Percentiles rank a stretch among this genome's conserved stretches.
Evolutionary conservation across 2,329 filamentous ascomycete genomes (phyloP).

Genomic region (Fusarium proliferatum): DNA sequence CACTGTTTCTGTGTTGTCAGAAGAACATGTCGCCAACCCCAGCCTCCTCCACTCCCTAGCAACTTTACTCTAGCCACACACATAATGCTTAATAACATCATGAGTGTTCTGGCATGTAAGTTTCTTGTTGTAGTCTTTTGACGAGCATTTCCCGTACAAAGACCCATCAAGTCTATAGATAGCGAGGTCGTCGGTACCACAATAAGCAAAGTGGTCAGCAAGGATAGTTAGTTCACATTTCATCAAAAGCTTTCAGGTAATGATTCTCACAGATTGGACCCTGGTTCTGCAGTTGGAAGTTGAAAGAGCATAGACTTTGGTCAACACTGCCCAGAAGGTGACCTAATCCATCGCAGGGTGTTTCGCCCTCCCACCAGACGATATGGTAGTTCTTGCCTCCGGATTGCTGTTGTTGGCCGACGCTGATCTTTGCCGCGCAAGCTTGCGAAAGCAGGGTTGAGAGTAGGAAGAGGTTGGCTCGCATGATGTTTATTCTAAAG

Average conservation of each 20-base stretch:
- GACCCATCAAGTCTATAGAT: background rate
- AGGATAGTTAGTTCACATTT: background rate
- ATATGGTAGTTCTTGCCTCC: background rate
- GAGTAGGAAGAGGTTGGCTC: background rate
- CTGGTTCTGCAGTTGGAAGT: background rate
- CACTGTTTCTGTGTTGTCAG: too few species aligned
- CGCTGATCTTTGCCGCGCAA: background rate
- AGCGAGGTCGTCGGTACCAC: background rate
- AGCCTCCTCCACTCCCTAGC: background rate
- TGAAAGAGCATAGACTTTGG: background rate
- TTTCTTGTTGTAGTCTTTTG: background rate
- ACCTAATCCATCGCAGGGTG: background rate
- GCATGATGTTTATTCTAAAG: background rate
- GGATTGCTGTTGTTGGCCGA: background rate
- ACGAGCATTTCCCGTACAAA: background rate
- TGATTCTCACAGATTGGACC: background rate
- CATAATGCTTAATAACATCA: background rate
- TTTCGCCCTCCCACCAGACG: background rate
- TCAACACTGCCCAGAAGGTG: background rate
- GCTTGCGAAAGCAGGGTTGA: background rate
- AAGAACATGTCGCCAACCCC: too few species aligned
- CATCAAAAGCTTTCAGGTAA: rapidly evolving
- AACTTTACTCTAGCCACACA: background rate
- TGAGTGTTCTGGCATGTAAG: background rate
- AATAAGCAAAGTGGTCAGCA: background rate